Evolutionary conservation across 2,329 filamentous ascomycete genomes (phyloP), one percentile per base, ranked within the genome.

Genomic region (Pseudocercospora crystallina): DNA sequence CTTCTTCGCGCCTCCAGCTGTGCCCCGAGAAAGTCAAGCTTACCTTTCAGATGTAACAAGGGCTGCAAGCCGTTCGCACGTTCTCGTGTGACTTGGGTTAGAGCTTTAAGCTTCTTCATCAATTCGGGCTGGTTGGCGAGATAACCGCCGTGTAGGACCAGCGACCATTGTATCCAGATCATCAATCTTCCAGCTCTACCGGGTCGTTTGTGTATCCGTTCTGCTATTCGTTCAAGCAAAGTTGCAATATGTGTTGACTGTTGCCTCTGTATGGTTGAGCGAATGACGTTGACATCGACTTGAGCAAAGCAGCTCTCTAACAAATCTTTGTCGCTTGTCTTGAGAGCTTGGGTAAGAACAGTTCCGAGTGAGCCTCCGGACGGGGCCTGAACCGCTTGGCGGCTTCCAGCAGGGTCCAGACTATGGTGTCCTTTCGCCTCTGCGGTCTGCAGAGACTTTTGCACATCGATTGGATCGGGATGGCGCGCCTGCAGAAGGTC

Each of bases 141-240:
- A 46, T 91, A 91, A 58, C 92, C 94, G 59, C 94, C 94, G 67
- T 99, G 94, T 1, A 89, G 86, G 31, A 96, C 84, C 47, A 96
- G 81, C 1, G 90, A 92, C 89, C 90, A 96, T 72, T 96, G 91
- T 37, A 97, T 87, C 91, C 94, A 99, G 12, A 87, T 83, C 80
- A 96, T 91, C 30, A 99, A 81, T 65, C 86, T 89, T 44, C 91
- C 90, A 11, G 94, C 92, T 47, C 94, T 83, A 3, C 92, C 94
- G 1, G 94, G 94, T 38, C 90, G 84, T 59, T 87, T 83, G 71
- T 96, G 86, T 68, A 99, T 82, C 52, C 91, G 82, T 61, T 95
- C 87, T 8, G 94, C 89, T 44, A 99, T 81, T 70, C 89, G 90
- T 64, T 85, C 84, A 50, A 99, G 81, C 8, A 99, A 80, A 7